phyloP scores from a whole-genome alignment of 805 yeast species.

The Ogataea populi-albae region DNA sequence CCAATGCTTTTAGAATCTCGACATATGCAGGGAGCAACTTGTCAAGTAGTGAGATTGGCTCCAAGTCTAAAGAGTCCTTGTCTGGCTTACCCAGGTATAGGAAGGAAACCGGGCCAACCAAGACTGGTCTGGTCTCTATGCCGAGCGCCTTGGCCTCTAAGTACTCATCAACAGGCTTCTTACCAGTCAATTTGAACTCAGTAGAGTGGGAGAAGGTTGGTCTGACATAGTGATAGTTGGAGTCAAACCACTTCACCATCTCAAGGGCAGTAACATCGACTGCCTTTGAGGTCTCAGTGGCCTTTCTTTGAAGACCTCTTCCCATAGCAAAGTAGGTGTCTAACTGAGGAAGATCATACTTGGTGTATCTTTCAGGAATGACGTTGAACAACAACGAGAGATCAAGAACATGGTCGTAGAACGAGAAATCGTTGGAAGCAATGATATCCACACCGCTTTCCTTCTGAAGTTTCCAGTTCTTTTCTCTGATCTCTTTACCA shows the following conservation, averaged over 20 bases:
- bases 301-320: conserved; percentile 98
- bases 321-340: conserved; percentile 99
- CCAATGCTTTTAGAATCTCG: conserved; percentile 81
- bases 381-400: conserved; percentile 90
- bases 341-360: conserved; percentile 81
- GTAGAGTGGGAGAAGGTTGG: conserved; percentile 97
- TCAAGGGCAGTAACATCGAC: conserved; percentile 98
- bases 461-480: conserved; percentile 97
- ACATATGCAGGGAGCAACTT: conserved; percentile 92
- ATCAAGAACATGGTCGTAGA: conserved; percentile 96
- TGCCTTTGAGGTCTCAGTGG: conserved; percentile 79
- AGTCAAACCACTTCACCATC: conserved; percentile 99
- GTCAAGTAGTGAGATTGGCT: conserved; percentile 85
- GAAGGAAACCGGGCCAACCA: conserved; percentile 96
- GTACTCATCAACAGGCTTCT: conserved; percentile 96
- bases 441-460: conserved; percentile 96
- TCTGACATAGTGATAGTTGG: conserved; percentile 99
- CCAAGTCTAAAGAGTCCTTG: conserved; percentile 93
- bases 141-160: conserved; percentile 97
- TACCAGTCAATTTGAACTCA: conserved; percentile 91
- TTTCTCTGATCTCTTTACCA: conserved; percentile 93
- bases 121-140: conserved; percentile 94
- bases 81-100: conserved; percentile 96
- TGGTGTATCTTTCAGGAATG: conserved; percentile 94
- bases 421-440: conserved; percentile 97